These are phyloP conservation scores for Byssothecium circinans DNA, from an alignment of 2,329 filamentous ascomycete species.

Conservation along the genomic window DNA sequence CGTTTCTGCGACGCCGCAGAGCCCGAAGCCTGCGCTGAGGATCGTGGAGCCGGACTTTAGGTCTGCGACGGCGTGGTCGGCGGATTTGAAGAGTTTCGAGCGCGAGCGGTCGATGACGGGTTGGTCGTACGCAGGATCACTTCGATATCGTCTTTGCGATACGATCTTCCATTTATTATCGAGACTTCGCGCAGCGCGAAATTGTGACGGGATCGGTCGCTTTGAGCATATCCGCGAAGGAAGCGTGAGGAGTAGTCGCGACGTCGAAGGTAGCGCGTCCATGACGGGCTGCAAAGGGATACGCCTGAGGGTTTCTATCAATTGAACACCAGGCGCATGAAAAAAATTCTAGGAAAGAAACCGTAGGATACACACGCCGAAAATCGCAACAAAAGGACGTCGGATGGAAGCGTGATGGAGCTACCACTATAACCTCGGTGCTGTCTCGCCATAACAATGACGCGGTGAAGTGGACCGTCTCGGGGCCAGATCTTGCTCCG, in stretches of 20 bases:
- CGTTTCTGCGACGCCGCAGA: slow-evolving; percentile 45
- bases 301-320: slow-evolving; percentile 5
- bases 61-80: slow-evolving; percentile 43
- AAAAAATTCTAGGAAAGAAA: background rate
- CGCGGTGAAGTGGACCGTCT: background rate
- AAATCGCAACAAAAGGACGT: background rate
- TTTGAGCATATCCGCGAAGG: slow-evolving; percentile 31
- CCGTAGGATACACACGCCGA: background rate
- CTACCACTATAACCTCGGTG: background rate
- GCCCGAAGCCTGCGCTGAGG: slow-evolving; percentile 43
- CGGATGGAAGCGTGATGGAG: background rate
- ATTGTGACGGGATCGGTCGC: slow-evolving; percentile 30
- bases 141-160: slow-evolving; percentile 28
- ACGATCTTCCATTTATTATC: slow-evolving; percentile 25
- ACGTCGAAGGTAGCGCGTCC: slow-evolving; percentile 32
- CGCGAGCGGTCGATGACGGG: slow-evolving; percentile 38
- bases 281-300: slow-evolving; percentile 21
- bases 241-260: slow-evolving; percentile 31
- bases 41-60: slow-evolving; percentile 41
- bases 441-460: background rate
- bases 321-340: background rate
- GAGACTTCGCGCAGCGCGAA: slow-evolving; percentile 21
- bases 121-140: slow-evolving; percentile 16
- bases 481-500: slow-evolving; percentile 14
- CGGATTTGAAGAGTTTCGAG: slow-evolving; percentile 42